These are phyloP conservation scores for Nothophoma quercina DNA, from an alignment of 2,329 filamentous ascomycete species.

Conservation along the genomic window DNA sequence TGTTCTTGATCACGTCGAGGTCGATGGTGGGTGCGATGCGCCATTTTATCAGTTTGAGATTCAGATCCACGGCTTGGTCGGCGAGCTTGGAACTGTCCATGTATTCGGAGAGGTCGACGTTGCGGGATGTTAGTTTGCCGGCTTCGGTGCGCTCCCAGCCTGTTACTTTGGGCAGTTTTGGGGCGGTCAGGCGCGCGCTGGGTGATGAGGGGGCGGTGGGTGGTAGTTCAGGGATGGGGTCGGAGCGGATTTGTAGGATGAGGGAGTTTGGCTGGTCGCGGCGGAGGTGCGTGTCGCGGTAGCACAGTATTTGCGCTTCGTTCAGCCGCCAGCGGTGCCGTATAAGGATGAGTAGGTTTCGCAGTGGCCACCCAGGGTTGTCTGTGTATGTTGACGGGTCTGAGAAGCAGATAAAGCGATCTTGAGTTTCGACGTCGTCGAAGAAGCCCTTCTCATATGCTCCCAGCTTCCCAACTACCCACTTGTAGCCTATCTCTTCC, in stretches of 20 bases:
- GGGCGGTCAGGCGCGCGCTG: conserved; percentile 36
- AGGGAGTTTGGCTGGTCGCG: conserved; percentile 84
- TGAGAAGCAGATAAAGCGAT: conserved; percentile 85
- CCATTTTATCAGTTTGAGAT: conserved; percentile 99
- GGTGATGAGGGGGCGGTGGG: conserved; percentile 14
- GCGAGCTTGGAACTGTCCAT: conserved; percentile 90
- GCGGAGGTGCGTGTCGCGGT: conserved; percentile 80
- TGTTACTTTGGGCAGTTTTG: conserved; percentile 83
- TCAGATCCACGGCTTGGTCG: conserved; percentile 93
- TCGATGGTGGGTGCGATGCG: conserved; percentile 88
- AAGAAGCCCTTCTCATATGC: conserved; percentile 91
- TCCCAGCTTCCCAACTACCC: conserved; percentile 79
- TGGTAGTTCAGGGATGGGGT: conserved; percentile 20
- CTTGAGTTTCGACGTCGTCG: conserved; percentile 70
- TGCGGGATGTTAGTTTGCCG: conserved; percentile 78
- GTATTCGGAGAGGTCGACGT: conserved; percentile 86
- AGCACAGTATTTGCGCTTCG: conserved; percentile 85
- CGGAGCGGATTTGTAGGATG: conserved; percentile 63
- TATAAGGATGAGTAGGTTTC: conserved; percentile 86
- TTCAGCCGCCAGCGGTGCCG: conserved; percentile 80
- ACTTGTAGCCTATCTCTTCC: conserved; percentile 71
- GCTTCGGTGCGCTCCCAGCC: conserved; percentile 90
- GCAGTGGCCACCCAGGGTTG: conserved; percentile 89
- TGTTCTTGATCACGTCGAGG: conserved; percentile 86
- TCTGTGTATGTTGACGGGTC: conserved; percentile 91